Percentiles rank a stretch among this genome's conserved stretches.
phyloP scores from a whole-genome alignment of 257 asterid genomes.

The Osmanthus fragrans region DNA sequence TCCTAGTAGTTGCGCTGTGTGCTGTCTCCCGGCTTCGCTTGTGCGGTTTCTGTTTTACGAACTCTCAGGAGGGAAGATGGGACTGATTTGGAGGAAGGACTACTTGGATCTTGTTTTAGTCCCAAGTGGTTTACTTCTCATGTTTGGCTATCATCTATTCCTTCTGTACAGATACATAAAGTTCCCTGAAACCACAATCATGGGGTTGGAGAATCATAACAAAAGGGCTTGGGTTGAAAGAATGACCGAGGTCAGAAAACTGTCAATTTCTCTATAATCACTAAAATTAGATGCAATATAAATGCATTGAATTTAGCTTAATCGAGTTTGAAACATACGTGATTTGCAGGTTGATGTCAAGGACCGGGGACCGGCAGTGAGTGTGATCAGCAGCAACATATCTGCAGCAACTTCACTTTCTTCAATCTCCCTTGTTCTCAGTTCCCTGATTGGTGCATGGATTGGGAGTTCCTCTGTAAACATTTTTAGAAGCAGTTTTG shows the following conservation, averaged over 20 bases:
- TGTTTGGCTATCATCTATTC: constrained; percentile 60
- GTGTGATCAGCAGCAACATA: constrained; percentile 46
- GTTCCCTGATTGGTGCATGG: constrained; percentile 67
- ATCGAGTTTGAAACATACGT: neutral
- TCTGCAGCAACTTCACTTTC: constrained; percentile 52
- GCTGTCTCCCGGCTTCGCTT: neutral
- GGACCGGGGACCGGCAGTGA: constrained; percentile 50
- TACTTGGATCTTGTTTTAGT: constrained; percentile 57
- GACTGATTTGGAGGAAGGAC: constrained; percentile 54
- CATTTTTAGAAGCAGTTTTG: constrained; percentile 37
- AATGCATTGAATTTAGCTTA: neutral
- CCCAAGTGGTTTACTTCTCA: constrained; percentile 53
- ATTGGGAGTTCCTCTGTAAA: constrained; percentile 47
- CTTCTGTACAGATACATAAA: constrained; percentile 53
- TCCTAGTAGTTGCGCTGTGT: neutral
- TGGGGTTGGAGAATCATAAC: constrained; percentile 65
- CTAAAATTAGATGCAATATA: neutral
- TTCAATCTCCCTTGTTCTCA: constrained; percentile 51
- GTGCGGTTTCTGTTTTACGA: neutral
- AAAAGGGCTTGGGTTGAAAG: constrained; percentile 60
- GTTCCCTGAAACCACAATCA: constrained; percentile 47
- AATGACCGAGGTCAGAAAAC: constrained; percentile 49
- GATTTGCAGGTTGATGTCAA: constrained; percentile 41
- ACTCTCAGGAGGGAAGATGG: constrained; percentile 23
- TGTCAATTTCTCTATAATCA: neutral